Base-by-base conservation (phyloP, 2,329 filamentous ascomycete species). In the Lecanoromycetidae sp. region DNA sequence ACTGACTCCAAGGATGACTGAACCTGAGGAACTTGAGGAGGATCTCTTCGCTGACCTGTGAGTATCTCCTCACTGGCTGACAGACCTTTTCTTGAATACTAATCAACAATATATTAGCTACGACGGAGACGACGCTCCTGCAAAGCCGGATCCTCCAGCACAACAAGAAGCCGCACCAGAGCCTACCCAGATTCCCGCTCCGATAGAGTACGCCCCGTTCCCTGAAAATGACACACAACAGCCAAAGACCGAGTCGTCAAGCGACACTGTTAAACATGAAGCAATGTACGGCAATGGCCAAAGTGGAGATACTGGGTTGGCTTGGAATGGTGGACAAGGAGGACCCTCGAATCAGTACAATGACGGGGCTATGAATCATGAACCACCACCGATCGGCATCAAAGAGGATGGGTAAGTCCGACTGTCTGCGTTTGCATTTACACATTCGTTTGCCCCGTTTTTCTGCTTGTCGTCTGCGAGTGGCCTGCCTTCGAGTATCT, bases 11-110 rank as follows among this genome's bases (percentile, higher is more conserved):
- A 43, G 32, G 58, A 91, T 90, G 85, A 79, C 84, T 39, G 86
- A 91, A 60, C 71, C 76, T 44, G 84, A 88, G 60, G 84, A 85
- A 56, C 80, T 87, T 57, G 87, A 94, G 57, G 88, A 94, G 61
- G 87, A 94, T 74, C 84, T 94, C 67, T 94, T 94, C 66, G 87
- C 87, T 59, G 88, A 94, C 69, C 77, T 94, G 87, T 94, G 72
- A 69, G 86, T 75, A 48, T 5, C 32, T 27, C 15, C 22, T 44
- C 29, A n/a, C n/a, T n/a, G n/a, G n/a, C n/a, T n/a, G n/a, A n/a
- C n/a, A n/a, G n/a, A n/a, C n/a, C n/a, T n/a, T n/a, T n/a, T n/a
- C n/a, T n/a, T n/a, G n/a, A n/a, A n/a, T n/a, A n/a, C 30, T 47
- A 10, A 47, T 17, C 5, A 12, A n/a, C 13, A 13, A 1, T 13